phyloP scores from a whole-genome alignment of 1,284 basidiomycete genomes.

The Chiua sp. region DNA sequence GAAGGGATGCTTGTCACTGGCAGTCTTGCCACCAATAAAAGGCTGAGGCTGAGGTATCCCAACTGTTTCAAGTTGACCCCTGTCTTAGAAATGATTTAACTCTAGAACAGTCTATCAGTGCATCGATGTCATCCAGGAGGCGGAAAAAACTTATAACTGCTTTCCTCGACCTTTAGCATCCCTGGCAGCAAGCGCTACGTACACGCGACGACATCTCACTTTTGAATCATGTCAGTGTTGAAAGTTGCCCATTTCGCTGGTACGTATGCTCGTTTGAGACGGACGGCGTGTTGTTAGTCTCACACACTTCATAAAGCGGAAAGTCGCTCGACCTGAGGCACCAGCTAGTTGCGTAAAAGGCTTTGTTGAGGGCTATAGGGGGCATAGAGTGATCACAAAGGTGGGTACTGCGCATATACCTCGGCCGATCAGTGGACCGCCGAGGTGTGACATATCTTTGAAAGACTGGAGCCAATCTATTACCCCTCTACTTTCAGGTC shows the following conservation, averaged over 20 bases:
- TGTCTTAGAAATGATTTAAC: conserved; percentile 7
- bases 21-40: conserved; percentile 87
- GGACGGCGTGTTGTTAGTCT: conserved; percentile 18
- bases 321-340: conserved; percentile 90
- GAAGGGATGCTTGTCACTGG: conserved; percentile 86
- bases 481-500: conserved; percentile 56
- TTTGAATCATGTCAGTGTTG: conserved; percentile 59
- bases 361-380: conserved; percentile 91
- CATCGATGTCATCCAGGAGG: conserved; percentile 72
- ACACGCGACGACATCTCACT: conserved; percentile 13
- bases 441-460: neutral
- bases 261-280: conserved; percentile 38
- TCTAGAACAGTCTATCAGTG: conserved; percentile 71
- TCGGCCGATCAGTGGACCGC: conserved; percentile 6
- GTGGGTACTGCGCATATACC: conserved; percentile 51
- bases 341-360: conserved; percentile 82
- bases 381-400: conserved; percentile 99
- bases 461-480: conserved; percentile 11
- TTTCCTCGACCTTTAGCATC: too few species aligned
- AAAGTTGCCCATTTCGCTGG: conserved; percentile 90
- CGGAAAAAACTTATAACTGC: conserved; percentile 73
- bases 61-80: conserved; percentile 61
- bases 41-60: conserved; percentile 72
- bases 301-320: conserved; percentile 66
- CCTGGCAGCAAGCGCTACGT: conserved; percentile 7